Percentiles rank a stretch among this genome's conserved stretches.
Conservation (phyloP, 1,284 basidiomycete species). For the Boletellus deceptivus region DNA sequence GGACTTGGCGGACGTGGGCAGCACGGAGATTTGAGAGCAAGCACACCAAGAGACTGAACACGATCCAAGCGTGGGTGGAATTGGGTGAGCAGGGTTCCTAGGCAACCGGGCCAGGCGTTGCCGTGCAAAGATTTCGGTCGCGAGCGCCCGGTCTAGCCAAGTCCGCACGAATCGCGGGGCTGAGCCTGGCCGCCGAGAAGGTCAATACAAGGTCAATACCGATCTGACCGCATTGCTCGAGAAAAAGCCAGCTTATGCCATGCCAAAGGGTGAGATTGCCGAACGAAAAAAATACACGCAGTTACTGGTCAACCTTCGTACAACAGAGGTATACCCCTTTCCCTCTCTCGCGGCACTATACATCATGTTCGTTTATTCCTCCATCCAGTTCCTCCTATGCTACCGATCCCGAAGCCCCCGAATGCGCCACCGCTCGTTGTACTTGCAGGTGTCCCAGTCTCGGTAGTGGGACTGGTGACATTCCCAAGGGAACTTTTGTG, state of each 20-base stretch:
- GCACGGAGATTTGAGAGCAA: no score
- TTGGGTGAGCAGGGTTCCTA: no score
- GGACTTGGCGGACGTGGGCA: no score
- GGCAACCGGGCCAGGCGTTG: no score
- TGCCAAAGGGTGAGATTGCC: conserved; percentile 11
- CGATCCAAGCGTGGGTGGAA: no score
- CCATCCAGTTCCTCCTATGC: conserved; percentile 33
- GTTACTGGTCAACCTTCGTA: conserved; percentile 6
- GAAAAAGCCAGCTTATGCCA: not conserved
- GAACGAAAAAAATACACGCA: conserved; percentile 14
- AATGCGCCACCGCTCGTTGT: conserved; percentile 40
- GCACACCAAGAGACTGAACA: no score
- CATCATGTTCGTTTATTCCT: conserved; percentile 27
- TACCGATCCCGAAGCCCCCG: conserved; percentile 49
- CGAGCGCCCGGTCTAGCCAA: no score
- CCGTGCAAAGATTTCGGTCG: no score
- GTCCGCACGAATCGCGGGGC: no score
- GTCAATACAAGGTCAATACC: not conserved
- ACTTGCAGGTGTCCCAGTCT: conserved; percentile 22
- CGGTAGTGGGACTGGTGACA: conserved; percentile 23
- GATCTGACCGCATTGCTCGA: not conserved
- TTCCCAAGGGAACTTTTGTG: conserved; percentile 23
- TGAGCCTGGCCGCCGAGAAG: not conserved
- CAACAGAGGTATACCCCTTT: not conserved
- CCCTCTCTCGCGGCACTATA: not conserved